phyloP scores from a whole-genome alignment of 768 basidiomycete genomes.

The Psilocybe cyanescens region DNA sequence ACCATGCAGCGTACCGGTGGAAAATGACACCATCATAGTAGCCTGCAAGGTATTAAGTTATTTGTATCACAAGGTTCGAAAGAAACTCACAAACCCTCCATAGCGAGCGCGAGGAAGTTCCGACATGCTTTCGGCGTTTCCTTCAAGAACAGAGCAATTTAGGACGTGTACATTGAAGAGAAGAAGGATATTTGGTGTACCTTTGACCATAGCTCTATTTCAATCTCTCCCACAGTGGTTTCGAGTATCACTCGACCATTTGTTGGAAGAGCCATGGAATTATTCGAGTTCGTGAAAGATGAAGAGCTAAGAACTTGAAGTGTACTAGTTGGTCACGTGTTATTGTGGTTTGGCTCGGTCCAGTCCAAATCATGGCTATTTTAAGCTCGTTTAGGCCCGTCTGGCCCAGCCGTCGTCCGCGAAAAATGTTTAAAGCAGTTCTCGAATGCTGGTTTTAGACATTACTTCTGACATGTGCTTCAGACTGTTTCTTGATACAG shows the following conservation, averaged over 20 bases:
- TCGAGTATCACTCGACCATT: constrained; percentile 86
- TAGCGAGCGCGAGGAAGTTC: constrained; percentile 85
- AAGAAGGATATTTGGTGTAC: constrained; percentile 35
- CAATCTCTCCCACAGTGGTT: constrained; percentile 86
- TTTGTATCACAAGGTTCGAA: constrained; percentile 4
- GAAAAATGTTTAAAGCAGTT: too few species aligned
- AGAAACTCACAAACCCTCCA: constrained; percentile 73
- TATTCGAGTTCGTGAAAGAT: neutral
- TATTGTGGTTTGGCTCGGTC: too few species aligned
- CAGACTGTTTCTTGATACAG: too few species aligned
- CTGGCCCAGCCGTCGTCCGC: too few species aligned
- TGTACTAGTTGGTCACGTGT: too few species aligned
- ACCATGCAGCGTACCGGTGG: constrained; percentile 63
- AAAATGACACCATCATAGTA: constrained; percentile 97
- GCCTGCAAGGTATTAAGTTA: constrained; percentile 48
- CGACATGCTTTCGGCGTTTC: constrained; percentile 96
- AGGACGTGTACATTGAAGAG: neutral
- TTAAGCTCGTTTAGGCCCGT: too few species aligned
- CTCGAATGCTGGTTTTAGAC: too few species aligned
- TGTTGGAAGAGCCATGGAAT: constrained; percentile 79
- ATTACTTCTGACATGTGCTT: too few species aligned
- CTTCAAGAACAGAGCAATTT: constrained; percentile 33
- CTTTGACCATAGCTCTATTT: constrained; percentile 94
- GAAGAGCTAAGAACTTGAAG: too few species aligned
- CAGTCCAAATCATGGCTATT: too few species aligned